Conservation (phyloP, 2,329 filamentous ascomycete species). For the Cladorrhinum sp. region DNA sequence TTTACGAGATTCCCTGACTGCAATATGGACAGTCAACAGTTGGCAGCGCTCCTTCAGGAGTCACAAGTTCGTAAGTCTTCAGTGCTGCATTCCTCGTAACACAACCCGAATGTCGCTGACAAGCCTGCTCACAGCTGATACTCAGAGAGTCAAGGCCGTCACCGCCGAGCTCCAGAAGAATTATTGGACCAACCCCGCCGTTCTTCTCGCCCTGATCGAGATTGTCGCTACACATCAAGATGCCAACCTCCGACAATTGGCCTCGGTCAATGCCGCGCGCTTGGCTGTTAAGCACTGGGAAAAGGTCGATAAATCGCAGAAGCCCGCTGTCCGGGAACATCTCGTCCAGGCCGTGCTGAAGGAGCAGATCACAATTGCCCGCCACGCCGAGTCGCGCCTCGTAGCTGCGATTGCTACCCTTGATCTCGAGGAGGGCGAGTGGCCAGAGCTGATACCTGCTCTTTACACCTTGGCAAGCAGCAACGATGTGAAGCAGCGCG, state of each 20-base stretch:
- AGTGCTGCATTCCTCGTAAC: neutral
- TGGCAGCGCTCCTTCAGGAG: conserved; percentile 30
- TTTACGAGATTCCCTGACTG: conserved; percentile 16
- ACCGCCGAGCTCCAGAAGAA: conserved; percentile 88
- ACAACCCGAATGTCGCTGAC: conserved; percentile 30
- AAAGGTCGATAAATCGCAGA: conserved; percentile 69
- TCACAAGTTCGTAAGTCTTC: conserved; percentile 28
- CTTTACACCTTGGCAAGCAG: conserved; percentile 78
- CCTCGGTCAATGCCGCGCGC: conserved; percentile 83
- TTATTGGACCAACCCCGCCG: conserved; percentile 84
- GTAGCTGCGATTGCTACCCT: conserved; percentile 82
- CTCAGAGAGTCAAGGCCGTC: conserved; percentile 82
- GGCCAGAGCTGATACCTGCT: conserved; percentile 74
- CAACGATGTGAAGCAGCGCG: conserved; percentile 72
- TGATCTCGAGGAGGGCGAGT: conserved; percentile 84
- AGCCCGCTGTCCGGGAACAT: conserved; percentile 74
- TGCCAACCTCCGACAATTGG: conserved; percentile 76
- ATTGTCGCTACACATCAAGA: conserved; percentile 77
- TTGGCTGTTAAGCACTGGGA: conserved; percentile 85
- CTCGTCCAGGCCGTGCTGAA: conserved; percentile 80
- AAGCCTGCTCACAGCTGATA: conserved; percentile 64
- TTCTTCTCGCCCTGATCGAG: conserved; percentile 82
- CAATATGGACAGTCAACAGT: conserved; percentile 27
- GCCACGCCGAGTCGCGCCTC: conserved; percentile 84
- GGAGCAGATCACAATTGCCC: conserved; percentile 71